phyloP scores from a whole-genome alignment of 257 asterid species.

The Jaltomata sinuosa region DNA sequence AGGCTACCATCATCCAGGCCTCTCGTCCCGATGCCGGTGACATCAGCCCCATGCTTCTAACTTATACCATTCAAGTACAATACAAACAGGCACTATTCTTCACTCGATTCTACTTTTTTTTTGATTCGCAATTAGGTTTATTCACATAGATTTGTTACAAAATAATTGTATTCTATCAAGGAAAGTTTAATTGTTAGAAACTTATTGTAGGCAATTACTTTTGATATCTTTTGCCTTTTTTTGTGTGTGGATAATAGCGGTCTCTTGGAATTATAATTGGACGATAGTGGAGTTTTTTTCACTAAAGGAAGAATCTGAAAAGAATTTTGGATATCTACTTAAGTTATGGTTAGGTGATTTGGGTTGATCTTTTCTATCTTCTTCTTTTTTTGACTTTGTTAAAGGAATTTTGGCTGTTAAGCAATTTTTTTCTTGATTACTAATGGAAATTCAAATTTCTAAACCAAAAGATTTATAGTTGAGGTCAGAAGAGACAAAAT shows the following conservation, averaged over 20 bases:
- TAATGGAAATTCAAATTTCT: neutral
- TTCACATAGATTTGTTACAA: neutral
- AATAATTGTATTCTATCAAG: neutral
- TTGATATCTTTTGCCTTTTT: no score
- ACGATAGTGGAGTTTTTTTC: neutral
- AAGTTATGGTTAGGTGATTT: neutral
- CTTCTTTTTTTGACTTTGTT: neutral
- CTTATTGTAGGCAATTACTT: neutral
- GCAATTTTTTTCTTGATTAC: neutral
- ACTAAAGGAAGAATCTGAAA: neutral
- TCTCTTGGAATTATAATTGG: neutral
- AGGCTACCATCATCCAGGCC: constrained; percentile 57
- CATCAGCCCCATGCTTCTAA: constrained; percentile 75
- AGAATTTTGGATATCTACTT: neutral
- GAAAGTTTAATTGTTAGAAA: neutral
- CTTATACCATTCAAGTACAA: constrained; percentile 72
- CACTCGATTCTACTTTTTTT: neutral
- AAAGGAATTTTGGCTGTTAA: neutral
- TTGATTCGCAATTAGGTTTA: neutral
- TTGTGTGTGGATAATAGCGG: neutral
- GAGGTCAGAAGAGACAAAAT: neutral
- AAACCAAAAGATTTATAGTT: neutral
- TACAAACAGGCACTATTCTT: constrained; percentile 49
- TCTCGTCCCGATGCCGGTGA: constrained; percentile 89
- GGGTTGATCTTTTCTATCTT: neutral